A percentile compares a stretch with the other conserved stretches of the same genome.
Conservation (phyloP, 2,329 filamentous ascomycete species). For the Cordyceps javanica region DNA sequence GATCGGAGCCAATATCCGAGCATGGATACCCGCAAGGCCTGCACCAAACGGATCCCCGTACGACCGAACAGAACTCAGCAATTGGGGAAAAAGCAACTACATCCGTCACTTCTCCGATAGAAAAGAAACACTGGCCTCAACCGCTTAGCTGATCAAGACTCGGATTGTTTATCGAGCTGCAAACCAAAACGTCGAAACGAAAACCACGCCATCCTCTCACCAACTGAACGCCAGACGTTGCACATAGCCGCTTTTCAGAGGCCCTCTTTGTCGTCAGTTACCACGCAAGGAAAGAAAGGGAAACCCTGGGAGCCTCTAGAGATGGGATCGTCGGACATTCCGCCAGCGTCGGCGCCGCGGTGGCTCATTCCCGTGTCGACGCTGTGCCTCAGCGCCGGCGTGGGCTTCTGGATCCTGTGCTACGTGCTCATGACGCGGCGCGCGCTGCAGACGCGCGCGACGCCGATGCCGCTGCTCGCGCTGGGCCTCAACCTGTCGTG, state of each 20-base stretch:
- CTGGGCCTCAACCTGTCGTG: constrained; percentile 45
- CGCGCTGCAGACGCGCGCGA: constrained; percentile 39
- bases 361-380: constrained; percentile 34
- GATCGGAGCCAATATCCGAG: no score
- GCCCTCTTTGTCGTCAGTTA: no score
- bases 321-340: constrained; percentile 35
- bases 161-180: background rate
- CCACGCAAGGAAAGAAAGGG: no score
- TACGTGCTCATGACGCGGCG: constrained; percentile 43
- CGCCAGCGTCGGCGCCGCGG: constrained; percentile 27
- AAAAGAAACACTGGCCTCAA: no score
- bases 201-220: background rate
- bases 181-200: background rate
- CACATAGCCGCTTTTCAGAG: no score
- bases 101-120: no score
- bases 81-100: no score
- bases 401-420: constrained; percentile 34
- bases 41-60: no score
- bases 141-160: no score
- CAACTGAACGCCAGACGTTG: background rate
- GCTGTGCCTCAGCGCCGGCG: constrained; percentile 29
- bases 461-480: constrained; percentile 43
- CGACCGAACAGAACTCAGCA: no score
- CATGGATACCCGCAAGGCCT: no score
- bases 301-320: background rate